Evolutionary conservation across 352 stramenopile species (phyloP), one percentile per base, ranked within the genome.

Genomic region (Phytophthora parvispora): DNA sequence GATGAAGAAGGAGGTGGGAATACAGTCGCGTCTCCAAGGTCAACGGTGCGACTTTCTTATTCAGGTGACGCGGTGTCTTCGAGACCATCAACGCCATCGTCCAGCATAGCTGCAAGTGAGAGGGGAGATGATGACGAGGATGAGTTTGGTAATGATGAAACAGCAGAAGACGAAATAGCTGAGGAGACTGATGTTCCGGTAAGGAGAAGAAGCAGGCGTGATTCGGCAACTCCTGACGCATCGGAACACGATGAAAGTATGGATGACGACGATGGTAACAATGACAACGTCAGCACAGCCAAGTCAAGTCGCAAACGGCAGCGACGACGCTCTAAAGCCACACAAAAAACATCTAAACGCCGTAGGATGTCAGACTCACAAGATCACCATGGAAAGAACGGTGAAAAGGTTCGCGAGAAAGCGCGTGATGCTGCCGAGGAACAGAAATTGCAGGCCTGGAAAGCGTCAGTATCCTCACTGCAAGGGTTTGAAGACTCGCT

Each of bases 401-500:
- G 66, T 5, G 86, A 89, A 49, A 84, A 92, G 50, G 87, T 86
- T 43, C 81, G 89, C 20, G 93, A 97, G 57, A 87, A 86, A 67
- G 83, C 95, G 47, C 76, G 97, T 40, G 96, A 98, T 69, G 77
- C 96, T 52, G 97, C 99, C 72, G 95, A 97, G 27, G 91, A 97
- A 50, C 95, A 92, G 67, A 97, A 99, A 64, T 84, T 92, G 28
- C 91, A 97, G 68, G 94, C 97, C 20, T 94, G 87, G 84, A 93
- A 93, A 57, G 81, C 86, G 20, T 93, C 85, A 0, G 84, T 92
- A 0, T 90, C 76, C 28, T 94, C 85, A 48, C 73, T 95, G 16
- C 80, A 87, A 64, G 84, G 91, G 43, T 97, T 99, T 62, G 90
- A 99, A 59, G 89, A 95, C 60, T 97, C 91, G 24, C 78, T 99